These are phyloP conservation scores for Penicillium egyptiacum DNA, from an alignment of 495 filamentous ascomycete species.

Conservation along the genomic window DNA sequence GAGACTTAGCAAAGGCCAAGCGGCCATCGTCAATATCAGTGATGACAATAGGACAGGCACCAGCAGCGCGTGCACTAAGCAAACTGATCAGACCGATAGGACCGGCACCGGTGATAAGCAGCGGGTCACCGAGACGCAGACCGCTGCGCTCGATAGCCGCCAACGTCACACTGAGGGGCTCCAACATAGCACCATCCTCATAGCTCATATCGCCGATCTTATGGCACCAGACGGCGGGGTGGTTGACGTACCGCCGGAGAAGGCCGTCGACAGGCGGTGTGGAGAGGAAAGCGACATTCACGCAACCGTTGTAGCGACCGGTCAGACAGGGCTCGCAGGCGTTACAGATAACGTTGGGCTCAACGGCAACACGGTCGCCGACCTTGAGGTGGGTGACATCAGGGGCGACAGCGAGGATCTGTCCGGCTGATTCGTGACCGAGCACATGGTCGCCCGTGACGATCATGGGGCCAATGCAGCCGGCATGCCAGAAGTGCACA, in stretches of 20 bases:
- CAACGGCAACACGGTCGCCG: conserved; percentile 86
- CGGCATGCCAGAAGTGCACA: conserved; percentile 94
- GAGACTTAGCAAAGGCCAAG: conserved; percentile 74
- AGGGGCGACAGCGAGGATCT: conserved; percentile 77
- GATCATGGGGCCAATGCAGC: conserved; percentile 93
- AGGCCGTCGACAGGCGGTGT: conserved; percentile 89
- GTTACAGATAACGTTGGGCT: conserved; percentile 88
- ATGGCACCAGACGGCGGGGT: conserved; percentile 89
- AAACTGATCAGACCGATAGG: conserved; percentile 87
- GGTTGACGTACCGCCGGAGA: conserved; percentile 87
- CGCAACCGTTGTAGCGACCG: conserved; percentile 90
- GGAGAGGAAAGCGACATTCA: conserved; percentile 77
- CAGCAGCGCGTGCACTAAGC: conserved; percentile 77
- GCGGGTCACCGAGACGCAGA: conserved; percentile 76
- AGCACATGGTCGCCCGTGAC: conserved; percentile 84
- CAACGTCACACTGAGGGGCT: conserved; percentile 82
- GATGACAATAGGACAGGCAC: conserved; percentile 82
- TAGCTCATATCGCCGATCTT: conserved; percentile 88
- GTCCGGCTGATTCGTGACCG: conserved; percentile 88
- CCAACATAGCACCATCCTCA: conserved; percentile 82
- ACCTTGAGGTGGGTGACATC: conserved; percentile 69
- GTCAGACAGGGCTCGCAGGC: conserved; percentile 86
- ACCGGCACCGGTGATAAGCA: conserved; percentile 84
- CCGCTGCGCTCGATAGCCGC: conserved; percentile 78
- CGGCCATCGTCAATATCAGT: conserved; percentile 89